phyloP scores from a whole-genome alignment of 2,329 filamentous ascomycete genomes.

The Parafenestella ontariensis region DNA sequence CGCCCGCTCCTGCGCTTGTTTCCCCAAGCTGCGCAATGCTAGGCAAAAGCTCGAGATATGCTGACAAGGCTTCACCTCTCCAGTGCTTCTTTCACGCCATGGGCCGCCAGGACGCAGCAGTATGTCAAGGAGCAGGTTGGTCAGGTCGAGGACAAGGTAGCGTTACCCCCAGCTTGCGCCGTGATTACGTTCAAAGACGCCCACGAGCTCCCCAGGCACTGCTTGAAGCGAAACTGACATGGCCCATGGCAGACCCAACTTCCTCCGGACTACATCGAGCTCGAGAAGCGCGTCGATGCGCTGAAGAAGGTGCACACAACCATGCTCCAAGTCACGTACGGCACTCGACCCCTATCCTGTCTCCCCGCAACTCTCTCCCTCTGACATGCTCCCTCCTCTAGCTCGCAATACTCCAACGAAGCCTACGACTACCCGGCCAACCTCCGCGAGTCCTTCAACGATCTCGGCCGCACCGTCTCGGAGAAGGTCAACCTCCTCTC shows the following conservation, averaged over 20 bases:
- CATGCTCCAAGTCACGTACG: constrained; percentile 94
- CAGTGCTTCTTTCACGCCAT: constrained; percentile 87
- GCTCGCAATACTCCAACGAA: constrained; percentile 91
- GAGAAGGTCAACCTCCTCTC: constrained; percentile 95
- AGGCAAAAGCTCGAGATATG: constrained; percentile 23
- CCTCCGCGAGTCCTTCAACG: constrained; percentile 96
- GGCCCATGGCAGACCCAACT: constrained; percentile 77
- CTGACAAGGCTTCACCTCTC: constrained; percentile 54
- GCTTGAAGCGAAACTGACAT: constrained; percentile 20
- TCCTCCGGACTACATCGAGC: constrained; percentile 94
- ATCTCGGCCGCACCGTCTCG: constrained; percentile 91
- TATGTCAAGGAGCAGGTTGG: constrained; percentile 98
- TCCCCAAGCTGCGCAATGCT: constrained; percentile 10
- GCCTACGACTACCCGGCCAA: constrained; percentile 94
- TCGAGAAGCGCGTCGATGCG: constrained; percentile 98
- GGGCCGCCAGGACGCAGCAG: constrained; percentile 92
- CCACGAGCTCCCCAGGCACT: not conserved
- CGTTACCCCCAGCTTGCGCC: constrained; percentile 7
- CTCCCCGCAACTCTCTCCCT: not conserved
- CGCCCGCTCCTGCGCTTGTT: constrained; percentile 34
- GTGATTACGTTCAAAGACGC: not conserved
- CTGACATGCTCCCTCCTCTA: constrained; percentile 49
- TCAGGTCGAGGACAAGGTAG: constrained; percentile 90
- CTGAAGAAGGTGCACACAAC: constrained; percentile 97
- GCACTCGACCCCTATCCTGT: constrained; percentile 4